Evolutionary conservation across 257 asterid genomes (phyloP).

Genomic region (Solanum pinnatisectum): DNA sequence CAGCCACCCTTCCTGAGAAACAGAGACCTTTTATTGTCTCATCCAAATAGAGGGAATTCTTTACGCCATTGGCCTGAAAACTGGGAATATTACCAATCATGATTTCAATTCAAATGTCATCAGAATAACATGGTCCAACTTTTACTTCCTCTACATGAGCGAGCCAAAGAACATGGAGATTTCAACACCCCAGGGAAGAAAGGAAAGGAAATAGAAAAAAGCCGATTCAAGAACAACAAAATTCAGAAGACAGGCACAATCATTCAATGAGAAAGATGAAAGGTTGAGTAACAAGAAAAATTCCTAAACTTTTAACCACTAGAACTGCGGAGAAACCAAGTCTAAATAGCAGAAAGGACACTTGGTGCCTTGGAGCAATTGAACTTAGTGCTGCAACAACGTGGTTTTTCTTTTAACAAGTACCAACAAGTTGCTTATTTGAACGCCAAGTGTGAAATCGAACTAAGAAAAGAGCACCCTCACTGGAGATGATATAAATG

Average conservation of each 20-base stretch:
- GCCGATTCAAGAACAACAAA: neutral
- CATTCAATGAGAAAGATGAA: neutral
- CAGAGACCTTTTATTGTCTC: slow-evolving; percentile 71
- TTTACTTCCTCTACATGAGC: slow-evolving; percentile 4
- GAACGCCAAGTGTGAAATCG: neutral
- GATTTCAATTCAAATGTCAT: slow-evolving; percentile 15
- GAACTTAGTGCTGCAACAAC: neutral
- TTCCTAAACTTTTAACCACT: neutral
- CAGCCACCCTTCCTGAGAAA: slow-evolving; percentile 72
- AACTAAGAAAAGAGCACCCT: neutral
- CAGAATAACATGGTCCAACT: slow-evolving; percentile 7
- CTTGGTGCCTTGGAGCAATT: neutral
- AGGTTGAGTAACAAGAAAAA: neutral
- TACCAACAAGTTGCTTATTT: neutral
- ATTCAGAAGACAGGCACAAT: neutral
- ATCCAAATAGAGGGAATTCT: slow-evolving; percentile 41
- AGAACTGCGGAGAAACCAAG: neutral
- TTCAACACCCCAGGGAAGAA: neutral
- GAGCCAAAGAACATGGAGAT: neutral
- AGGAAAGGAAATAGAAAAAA: neutral
- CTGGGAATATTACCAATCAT: slow-evolving; percentile 55
- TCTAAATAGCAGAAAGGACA: neutral
- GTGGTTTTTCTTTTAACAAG: neutral
- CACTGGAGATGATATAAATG: neutral
- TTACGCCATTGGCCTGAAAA: slow-evolving; percentile 53